Evolutionary conservation across 1,139 yeast genomes (phyloP).

Genomic region (Hansenula lynferdii): DNA sequence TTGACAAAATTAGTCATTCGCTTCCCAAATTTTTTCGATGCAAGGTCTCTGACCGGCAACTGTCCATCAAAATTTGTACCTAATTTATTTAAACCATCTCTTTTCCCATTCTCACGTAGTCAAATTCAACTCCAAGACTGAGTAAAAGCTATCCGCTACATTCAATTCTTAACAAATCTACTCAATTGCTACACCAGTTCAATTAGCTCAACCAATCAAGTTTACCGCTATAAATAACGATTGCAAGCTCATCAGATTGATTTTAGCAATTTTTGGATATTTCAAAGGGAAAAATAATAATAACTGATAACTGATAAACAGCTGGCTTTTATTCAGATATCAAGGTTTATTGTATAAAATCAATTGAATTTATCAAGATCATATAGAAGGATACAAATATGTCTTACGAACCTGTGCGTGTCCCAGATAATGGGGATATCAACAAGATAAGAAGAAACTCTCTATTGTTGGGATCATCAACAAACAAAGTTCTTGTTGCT

Average conservation of each 20-base stretch:
- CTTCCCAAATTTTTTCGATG: neutral
- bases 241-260: too few species aligned
- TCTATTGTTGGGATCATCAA: slow-evolving; percentile 29
- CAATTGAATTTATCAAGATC: neutral
- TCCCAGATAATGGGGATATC: slow-evolving; percentile 25
- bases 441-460: slow-evolving; percentile 59
- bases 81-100: neutral
- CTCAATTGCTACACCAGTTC: neutral
- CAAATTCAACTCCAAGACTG: too few species aligned
- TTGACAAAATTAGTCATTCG: neutral
- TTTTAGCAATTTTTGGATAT: neutral
- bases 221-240: neutral
- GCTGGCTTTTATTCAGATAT: slow-evolving; percentile 1
- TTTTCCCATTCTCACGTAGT: too few species aligned
- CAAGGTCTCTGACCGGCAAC: neutral
- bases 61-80: neutral
- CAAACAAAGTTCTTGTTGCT: slow-evolving; percentile 82
- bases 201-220: neutral
- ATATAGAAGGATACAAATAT: neutral
- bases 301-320: slow-evolving; percentile 1
- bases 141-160: neutral
- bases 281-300: too few species aligned
- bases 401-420: slow-evolving; percentile 10
- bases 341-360: too few species aligned
- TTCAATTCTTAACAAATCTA: neutral